Conservation (phyloP, 2,329 filamentous ascomycete genomes). For the Allantophomopsis lycopodina region DNA sequence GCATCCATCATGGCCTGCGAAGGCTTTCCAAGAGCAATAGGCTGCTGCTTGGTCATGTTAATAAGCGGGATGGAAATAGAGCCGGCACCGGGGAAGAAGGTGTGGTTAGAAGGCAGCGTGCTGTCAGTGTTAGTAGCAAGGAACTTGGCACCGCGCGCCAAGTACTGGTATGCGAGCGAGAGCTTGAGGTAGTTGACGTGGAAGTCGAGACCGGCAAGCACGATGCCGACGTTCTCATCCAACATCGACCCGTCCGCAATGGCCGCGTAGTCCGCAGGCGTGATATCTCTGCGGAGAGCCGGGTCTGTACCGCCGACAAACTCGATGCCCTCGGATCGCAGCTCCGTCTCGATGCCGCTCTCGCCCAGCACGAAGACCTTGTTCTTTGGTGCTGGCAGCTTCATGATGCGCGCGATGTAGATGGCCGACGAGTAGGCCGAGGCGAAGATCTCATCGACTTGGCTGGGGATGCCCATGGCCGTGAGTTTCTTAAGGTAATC, state of each 20-base stretch:
- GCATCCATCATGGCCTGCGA: constrained; percentile 99
- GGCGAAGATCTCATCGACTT: constrained; percentile 85
- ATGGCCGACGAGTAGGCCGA: constrained; percentile 85
- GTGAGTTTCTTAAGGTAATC: constrained; percentile 92
- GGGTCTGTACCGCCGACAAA: constrained; percentile 83
- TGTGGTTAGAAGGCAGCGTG: constrained; percentile 68
- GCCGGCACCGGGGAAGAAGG: constrained; percentile 85
- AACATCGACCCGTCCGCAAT: constrained; percentile 65
- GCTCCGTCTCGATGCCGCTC: constrained; percentile 78
- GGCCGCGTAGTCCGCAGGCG: constrained; percentile 63
- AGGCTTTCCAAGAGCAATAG: constrained; percentile 78
- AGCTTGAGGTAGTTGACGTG: constrained; percentile 94
- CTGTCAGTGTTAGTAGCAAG: constrained; percentile 90
- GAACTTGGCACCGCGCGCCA: constrained; percentile 70
- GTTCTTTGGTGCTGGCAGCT: constrained; percentile 63
- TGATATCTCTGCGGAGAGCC: constrained; percentile 62
- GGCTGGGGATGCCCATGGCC: constrained; percentile 63
- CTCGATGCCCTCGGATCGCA: constrained; percentile 63
- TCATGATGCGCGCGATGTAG: constrained; percentile 88
- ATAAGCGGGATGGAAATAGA: constrained; percentile 66
- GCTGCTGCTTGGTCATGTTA: constrained; percentile 56
- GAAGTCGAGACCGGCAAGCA: constrained; percentile 84
- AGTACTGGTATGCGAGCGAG: constrained; percentile 72
- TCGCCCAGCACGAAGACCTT: constrained; percentile 95
- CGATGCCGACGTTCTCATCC: constrained; percentile 79